phyloP scores from a whole-genome alignment of 805 yeast species.

The Candida ulmi region DNA sequence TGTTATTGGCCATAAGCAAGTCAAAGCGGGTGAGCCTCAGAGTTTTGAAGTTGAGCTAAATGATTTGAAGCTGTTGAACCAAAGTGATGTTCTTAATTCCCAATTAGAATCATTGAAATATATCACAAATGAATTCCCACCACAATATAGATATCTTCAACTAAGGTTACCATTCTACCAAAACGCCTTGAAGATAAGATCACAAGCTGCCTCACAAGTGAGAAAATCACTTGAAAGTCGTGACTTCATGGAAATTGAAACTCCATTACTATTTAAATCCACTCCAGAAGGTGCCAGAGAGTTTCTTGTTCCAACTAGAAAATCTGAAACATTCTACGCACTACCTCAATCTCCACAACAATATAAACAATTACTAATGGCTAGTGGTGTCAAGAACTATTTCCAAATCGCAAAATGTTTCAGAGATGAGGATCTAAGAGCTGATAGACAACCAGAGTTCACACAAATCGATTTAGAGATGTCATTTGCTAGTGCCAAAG shows the following conservation, averaged over 20 bases:
- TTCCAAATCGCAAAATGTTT: conserved; percentile 93
- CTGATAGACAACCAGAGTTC: conserved; percentile 96
- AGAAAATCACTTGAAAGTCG: conserved; percentile 36
- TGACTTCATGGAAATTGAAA: conserved; percentile 78
- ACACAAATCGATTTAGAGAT: conserved; percentile 96
- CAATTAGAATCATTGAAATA: conserved; percentile 59
- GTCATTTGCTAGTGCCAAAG: conserved; percentile 67
- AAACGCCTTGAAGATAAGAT: conserved; percentile 47
- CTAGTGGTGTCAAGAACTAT: conserved; percentile 82
- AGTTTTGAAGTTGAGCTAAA: conserved; percentile 56
- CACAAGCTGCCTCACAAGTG: conserved; percentile 44
- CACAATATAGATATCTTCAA: conserved; percentile 77
- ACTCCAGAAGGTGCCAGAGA: conserved; percentile 99
- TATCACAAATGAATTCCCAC: conserved; percentile 57
- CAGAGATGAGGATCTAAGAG: conserved; percentile 91
- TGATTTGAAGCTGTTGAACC: conserved; percentile 51
- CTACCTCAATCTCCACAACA: conserved; percentile 98
- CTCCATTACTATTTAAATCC: conserved; percentile 88
- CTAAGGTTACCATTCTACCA: conserved; percentile 59
- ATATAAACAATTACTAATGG: conserved; percentile 91
- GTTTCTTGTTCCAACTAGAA: conserved; percentile 87
- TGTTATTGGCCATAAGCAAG: conserved; percentile 29
- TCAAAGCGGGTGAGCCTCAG: conserved; percentile 13
- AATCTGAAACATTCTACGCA: conserved; percentile 63
- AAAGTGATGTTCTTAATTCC: conserved; percentile 58